Conservation (phyloP, 2,329 filamentous ascomycete genomes). For the Akanthomyces uredinophilus region DNA sequence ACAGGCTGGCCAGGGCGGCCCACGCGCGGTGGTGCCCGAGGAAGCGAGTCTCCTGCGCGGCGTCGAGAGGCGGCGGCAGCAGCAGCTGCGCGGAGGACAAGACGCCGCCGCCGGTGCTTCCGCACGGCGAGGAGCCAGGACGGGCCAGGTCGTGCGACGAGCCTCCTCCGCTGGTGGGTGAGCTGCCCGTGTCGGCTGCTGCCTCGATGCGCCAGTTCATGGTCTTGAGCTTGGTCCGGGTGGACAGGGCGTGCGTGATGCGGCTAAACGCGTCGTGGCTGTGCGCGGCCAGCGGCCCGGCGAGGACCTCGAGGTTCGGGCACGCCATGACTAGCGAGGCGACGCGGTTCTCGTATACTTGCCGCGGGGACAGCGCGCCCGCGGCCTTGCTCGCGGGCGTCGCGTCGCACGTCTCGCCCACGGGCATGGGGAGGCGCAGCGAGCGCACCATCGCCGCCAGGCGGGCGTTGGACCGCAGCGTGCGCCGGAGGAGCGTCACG, state of each 20-base stretch:
- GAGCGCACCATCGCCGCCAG: slow-evolving; percentile 52
- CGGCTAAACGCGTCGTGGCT: slow-evolving; percentile 50
- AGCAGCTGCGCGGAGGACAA: slow-evolving; percentile 24
- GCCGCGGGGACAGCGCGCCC: slow-evolving; percentile 28
- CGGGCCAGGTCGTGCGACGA: slow-evolving; percentile 23
- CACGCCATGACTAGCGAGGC: slow-evolving; percentile 60
- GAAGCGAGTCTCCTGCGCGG: slow-evolving; percentile 38
- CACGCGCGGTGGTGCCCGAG: slow-evolving; percentile 50
- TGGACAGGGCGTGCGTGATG: slow-evolving; percentile 55
- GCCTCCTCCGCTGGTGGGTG: background rate
- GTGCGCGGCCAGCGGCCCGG: slow-evolving; percentile 50
- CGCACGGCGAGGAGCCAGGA: slow-evolving; percentile 17
- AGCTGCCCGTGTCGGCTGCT: background rate
- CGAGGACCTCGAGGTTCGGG: slow-evolving; percentile 56
- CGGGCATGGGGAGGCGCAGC: slow-evolving; percentile 48
- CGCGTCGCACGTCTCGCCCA: slow-evolving; percentile 27
- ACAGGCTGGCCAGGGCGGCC: slow-evolving; percentile 49
- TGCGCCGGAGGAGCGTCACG: slow-evolving; percentile 52
- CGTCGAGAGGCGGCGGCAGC: slow-evolving; percentile 27
- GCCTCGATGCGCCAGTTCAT: slow-evolving; percentile 55
- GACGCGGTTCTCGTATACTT: slow-evolving; percentile 52
- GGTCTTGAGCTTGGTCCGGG: slow-evolving; percentile 48
- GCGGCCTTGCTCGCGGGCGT: slow-evolving; percentile 17
- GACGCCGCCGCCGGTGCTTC: background rate
- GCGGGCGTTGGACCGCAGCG: slow-evolving; percentile 47